phyloP scores from a whole-genome alignment of 768 basidiomycete species.

The Tremella mesenterica region DNA sequence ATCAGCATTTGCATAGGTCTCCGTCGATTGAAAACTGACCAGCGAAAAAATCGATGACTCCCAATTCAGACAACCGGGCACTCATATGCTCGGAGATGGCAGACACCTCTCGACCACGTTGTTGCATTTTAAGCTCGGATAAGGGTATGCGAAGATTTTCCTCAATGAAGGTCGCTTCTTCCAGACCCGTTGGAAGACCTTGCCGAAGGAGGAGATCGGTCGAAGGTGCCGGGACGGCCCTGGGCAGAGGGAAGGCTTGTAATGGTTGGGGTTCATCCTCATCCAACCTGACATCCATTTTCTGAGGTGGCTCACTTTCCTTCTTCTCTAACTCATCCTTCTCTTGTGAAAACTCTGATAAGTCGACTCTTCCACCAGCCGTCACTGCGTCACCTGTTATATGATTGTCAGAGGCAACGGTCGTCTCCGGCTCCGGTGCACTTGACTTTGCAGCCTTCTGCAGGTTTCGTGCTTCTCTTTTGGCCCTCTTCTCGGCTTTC shows the following conservation, averaged over 20 bases:
- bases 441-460: neutral
- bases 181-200: constrained; percentile 41
- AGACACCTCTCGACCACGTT: constrained; percentile 24
- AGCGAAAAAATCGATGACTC: constrained; percentile 79
- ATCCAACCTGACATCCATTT: neutral
- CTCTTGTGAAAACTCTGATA: neutral
- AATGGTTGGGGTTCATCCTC: constrained; percentile 13
- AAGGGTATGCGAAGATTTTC: constrained; percentile 22
- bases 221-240: constrained; percentile 33
- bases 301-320: neutral
- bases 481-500: constrained; percentile 11
- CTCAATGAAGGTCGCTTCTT: constrained; percentile 38
- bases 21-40: constrained; percentile 50
- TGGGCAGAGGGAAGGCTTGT: constrained; percentile 40
- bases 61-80: constrained; percentile 61
- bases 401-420: too few relatives aligned
- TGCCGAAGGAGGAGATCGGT: constrained; percentile 32
- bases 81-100: constrained; percentile 57
- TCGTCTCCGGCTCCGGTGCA: neutral
- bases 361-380: too few relatives aligned
- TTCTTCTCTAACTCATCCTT: constrained; percentile 9
- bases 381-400: neutral
- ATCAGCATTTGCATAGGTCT: neutral
- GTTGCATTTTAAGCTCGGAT: constrained; percentile 12
- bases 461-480: neutral